Evolutionary conservation across 2,329 filamentous ascomycete genomes (phyloP).

Genomic region (Fusarium keratoplasticum): DNA sequence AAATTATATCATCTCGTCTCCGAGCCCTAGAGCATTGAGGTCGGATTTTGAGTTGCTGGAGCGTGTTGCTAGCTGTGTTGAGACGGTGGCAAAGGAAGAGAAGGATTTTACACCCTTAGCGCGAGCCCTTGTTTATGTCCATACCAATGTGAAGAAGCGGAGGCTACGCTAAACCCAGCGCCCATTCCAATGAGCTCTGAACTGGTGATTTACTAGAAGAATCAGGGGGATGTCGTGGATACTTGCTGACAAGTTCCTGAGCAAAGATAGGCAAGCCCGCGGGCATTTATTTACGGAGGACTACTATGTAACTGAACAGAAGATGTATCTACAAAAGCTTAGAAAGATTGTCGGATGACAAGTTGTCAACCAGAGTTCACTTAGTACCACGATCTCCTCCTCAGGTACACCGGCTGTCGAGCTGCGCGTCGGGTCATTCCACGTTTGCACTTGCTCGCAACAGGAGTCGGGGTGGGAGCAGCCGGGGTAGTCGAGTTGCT

Average conservation of each 20-base stretch:
- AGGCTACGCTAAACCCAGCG: background rate
- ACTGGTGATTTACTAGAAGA: background rate
- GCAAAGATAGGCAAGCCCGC: background rate
- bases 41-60: background rate
- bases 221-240: background rate
- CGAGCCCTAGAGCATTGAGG: background rate
- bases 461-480: slow-evolving; percentile 12
- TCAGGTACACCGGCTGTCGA: slow-evolving; percentile 21
- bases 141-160: background rate
- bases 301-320: slow-evolving; percentile 21
- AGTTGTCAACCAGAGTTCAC: background rate
- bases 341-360: background rate
- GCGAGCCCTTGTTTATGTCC: background rate
- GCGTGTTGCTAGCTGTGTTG: background rate
- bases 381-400: slow-evolving; percentile 24
- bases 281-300: slow-evolving; percentile 16
- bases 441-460: slow-evolving; percentile 21
- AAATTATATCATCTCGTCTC: background rate
- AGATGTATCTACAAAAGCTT: slow-evolving; percentile 1
- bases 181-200: background rate
- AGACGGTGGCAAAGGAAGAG: background rate
- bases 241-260: background rate
- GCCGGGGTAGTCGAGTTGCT: slow-evolving; percentile 28
- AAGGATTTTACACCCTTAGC: background rate
- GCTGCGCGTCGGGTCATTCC: background rate